A percentile compares a stretch with the other conserved stretches of the same genome.
These are phyloP conservation scores for Purpureocillium takamizusanense DNA, from an alignment of 2,329 filamentous ascomycete genomes.

Conservation along the genomic window DNA sequence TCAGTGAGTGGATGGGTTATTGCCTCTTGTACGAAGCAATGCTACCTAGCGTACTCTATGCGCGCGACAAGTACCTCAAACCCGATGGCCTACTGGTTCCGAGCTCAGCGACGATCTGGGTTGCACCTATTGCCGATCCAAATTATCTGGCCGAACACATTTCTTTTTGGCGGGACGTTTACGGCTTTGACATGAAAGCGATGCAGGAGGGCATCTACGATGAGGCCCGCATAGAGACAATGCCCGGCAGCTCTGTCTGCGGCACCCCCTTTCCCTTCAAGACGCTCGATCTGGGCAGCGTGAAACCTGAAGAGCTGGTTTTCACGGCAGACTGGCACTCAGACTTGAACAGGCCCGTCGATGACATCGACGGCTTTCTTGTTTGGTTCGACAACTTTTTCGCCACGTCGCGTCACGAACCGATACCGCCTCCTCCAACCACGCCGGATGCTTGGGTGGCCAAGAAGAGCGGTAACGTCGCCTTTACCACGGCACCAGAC, in stretches of 20 bases:
- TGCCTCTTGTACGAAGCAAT: slow-evolving; percentile 90
- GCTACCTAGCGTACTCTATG: slow-evolving; percentile 85
- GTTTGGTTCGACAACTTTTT: slow-evolving; percentile 97
- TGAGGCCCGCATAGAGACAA: slow-evolving; percentile 69
- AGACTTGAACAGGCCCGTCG: slow-evolving; percentile 50
- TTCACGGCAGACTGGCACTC: slow-evolving; percentile 64
- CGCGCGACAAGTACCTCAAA: slow-evolving; percentile 76
- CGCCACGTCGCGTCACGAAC: slow-evolving; percentile 48
- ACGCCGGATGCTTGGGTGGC: slow-evolving; percentile 55
- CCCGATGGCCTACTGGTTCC: slow-evolving; percentile 78
- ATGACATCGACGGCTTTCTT: slow-evolving; percentile 74
- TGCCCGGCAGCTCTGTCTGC: slow-evolving; percentile 51
- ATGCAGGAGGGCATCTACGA: slow-evolving; percentile 80
- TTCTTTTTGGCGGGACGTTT: slow-evolving; percentile 83
- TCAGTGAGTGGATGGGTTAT: slow-evolving; percentile 98
- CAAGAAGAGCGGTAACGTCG: slow-evolving; percentile 51
- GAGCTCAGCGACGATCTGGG: slow-evolving; percentile 72
- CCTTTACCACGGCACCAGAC: slow-evolving; percentile 79
- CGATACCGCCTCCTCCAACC: slow-evolving; percentile 39
- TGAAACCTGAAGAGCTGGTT: slow-evolving; percentile 61
- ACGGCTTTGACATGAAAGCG: slow-evolving; percentile 87
- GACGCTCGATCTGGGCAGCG: slow-evolving; percentile 66
- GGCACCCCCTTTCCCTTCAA: slow-evolving; percentile 59
- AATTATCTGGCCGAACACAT: slow-evolving; percentile 72
- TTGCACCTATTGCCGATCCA: slow-evolving; percentile 70